Evolutionary conservation across 306 rosid species (phyloP), one percentile per base, ranked within the genome.

Genomic region (Lathyrus oleraceus): DNA sequence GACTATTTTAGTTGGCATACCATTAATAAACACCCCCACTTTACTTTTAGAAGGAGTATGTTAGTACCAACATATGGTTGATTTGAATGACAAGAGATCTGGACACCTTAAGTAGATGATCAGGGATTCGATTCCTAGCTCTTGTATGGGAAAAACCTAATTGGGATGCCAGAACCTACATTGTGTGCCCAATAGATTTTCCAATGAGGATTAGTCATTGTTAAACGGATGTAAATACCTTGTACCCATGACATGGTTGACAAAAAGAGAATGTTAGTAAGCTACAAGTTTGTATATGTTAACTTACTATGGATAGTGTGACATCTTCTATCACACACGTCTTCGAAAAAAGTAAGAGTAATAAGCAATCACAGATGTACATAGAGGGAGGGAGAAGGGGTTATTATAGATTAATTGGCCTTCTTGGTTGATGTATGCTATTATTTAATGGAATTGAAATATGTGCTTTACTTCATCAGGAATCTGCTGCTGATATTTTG

Each of bases 401-500:
- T 12, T 3, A 32, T 15, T 53, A 21, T 53, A 52, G 28, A 19
- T 51, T 28, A 51, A n/a, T 28, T 57, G 40, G 43, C 61, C 69
- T 58, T 49, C 64, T 67, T 40, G 67, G 48, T 1, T 43, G 6
- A 44, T 52, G 38, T 10, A 3, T 43, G 16, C 62, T 64, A 21
- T 61, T 64, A 21, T 61, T 71, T 62, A 78, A 67, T 59, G 52
- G 44, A 61, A 20, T 38, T 74, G 4, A 4, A 71, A 21, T 20
- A 8, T 53, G 75, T 78, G 25, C 25, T 56, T 60, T 76, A 61
- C 62, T 63, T 81, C 65, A 76, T 79, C 77, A 93, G 98, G 94
- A 81, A 75, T 82, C 97, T 40, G 71, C 82, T 62, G 71, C 75
- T 14, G 94, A 88, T 78, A 69, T 83, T 57, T 70, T 90, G 64